These are phyloP conservation scores for Alternaria sp. DNA, from an alignment of 2,329 filamentous ascomycete genomes.

Conservation along the genomic window DNA sequence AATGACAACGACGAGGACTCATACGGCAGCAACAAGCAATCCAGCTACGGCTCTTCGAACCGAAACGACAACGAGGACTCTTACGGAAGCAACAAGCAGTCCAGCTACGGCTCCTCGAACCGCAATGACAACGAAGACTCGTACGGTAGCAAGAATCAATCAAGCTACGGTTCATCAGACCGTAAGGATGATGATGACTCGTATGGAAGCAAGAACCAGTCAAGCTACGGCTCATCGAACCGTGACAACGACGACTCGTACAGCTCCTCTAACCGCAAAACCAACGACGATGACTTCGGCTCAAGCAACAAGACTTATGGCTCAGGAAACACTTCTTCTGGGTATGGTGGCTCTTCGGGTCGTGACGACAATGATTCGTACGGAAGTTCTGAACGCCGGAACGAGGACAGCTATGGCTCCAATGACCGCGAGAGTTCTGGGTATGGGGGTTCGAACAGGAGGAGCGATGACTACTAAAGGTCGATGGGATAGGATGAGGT, in stretches of 20 bases:
- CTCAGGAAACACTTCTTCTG: constrained; percentile 3
- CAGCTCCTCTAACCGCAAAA: constrained; percentile 14
- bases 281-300: constrained; percentile 9
- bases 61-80: constrained; percentile 9
- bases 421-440: constrained; percentile 6
- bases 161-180: constrained; percentile 2
- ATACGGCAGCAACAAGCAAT: constrained; percentile 13
- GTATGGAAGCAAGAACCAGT: constrained; percentile 12
- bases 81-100: constrained; percentile 13
- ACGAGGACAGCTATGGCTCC: constrained; percentile 8
- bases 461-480: constrained; percentile 16
- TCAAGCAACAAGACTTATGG: constrained; percentile 6
- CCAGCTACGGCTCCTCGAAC: constrained; percentile 1
- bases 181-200: constrained; percentile 14
- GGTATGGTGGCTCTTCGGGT: constrained; percentile 2
- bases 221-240: constrained; percentile 12
- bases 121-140: constrained; percentile 9
- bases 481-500: neutral
- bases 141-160: constrained; percentile 13
- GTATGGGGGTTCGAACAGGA: constrained; percentile 13
- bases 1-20: constrained; percentile 8
- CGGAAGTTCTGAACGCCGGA: constrained; percentile 5
- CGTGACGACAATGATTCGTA: constrained; percentile 5
- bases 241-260: constrained; percentile 13
- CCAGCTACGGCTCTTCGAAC: constrained; percentile 1